Base-by-base conservation (phyloP, 176 grass and related monocot genomes). In the Bonia amplexicaulis region DNA sequence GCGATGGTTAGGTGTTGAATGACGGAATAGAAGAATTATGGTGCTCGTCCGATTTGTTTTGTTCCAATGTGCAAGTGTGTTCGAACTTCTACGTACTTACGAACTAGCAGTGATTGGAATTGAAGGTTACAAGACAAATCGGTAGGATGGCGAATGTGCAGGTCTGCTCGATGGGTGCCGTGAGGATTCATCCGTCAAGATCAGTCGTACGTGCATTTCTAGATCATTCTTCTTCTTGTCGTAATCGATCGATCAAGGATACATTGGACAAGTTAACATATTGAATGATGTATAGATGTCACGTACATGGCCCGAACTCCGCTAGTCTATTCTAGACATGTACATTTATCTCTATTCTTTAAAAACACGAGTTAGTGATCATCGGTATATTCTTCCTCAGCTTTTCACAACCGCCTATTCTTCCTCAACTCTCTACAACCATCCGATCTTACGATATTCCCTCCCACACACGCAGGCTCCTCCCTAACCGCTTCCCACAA, bases 281-380 rank as follows among this genome's bases (percentile, higher is more conserved):
- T n/a, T 46, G 71, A 42, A 66, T 80, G 69, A n/a, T 76, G 29
- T 1, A 14, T 69, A 20, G 5, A 80, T 71, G 42, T 51, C 62
- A 71, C 40, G 14, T 5, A 62, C 12, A 60, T 76, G 79, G 69
- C 80, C 63, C 31, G 41, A 35, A 41, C 17, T 77, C 72, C 27
- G 31, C 47, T n/a, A 44, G 88, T 78, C 83, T 82, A 20, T 65
- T 78, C 78, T 25, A 86, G 66, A 78, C 12, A 17, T 17, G 2
- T 65, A 22, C 54, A 14, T 16, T 29, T 48, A 52, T 33, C 3
- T 33, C 31, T 33, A 33, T 0, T 33, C 31, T 33, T 33, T 33
- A 33, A 33, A 33, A 33, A 33, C 31, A 33, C 3, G 31, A 33
- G 3, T 33, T 33, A 33, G 31, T 33, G 31, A 33, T 33, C 31